Conservation (phyloP, 164 flowering plant species). For the Berberis vulgaris region DNA sequence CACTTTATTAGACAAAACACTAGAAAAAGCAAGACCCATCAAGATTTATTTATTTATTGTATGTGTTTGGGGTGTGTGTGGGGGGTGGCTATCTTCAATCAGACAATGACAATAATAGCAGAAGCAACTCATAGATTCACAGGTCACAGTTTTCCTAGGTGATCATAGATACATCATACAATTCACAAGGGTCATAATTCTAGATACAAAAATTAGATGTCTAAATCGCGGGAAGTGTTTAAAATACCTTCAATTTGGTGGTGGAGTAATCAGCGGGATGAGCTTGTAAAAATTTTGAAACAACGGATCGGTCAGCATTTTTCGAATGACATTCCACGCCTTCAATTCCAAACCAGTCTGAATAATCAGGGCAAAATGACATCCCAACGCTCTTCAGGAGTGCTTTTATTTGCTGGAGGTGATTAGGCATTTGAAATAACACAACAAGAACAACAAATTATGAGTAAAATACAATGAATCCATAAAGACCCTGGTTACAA, state of each 20-base stretch:
- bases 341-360: constrained; percentile 73
- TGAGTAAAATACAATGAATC: background rate
- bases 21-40: too few relatives aligned
- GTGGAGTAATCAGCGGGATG: constrained; percentile 81
- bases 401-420: constrained; percentile 76
- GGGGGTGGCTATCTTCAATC: too few relatives aligned
- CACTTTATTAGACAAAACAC: too few relatives aligned
- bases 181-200: background rate
- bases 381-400: constrained; percentile 73
- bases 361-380: constrained; percentile 62
- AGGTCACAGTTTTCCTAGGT: too few relatives aligned
- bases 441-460: background rate
- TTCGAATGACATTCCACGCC: constrained; percentile 39
- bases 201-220: background rate
- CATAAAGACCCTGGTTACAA: background rate
- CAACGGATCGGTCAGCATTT: constrained; percentile 64
- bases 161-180: too few relatives aligned
- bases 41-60: too few relatives aligned
- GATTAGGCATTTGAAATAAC: constrained; percentile 4
- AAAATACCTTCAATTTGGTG: constrained; percentile 62
- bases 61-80: too few relatives aligned
- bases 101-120: too few relatives aligned
- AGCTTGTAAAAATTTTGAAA: constrained; percentile 75
- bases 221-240: background rate
- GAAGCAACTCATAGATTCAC: too few relatives aligned